Evolutionary conservation across 106 monocot species (phyloP).

Genomic region (Platanthera zijinensis): DNA sequence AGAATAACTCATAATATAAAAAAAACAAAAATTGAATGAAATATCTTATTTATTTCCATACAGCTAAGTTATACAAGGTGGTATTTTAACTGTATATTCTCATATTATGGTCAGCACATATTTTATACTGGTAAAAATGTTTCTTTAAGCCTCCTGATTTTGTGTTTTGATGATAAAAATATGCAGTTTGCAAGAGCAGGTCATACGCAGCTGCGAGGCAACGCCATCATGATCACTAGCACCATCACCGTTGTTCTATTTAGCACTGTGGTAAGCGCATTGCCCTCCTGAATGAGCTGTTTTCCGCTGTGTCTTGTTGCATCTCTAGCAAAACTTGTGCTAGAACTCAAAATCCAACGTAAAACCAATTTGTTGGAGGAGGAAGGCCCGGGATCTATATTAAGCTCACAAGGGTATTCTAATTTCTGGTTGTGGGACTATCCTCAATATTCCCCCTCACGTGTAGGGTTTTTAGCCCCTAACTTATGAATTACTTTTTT

Average conservation of each 20-base stretch:
- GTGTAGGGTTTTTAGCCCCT: too few relatives aligned
- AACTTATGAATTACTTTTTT: too few relatives aligned
- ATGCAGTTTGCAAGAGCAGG: constrained; percentile 42
- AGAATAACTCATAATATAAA: too few relatives aligned
- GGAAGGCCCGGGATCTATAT: too few relatives aligned
- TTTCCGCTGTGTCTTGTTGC: neutral
- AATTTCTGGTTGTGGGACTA: too few relatives aligned
- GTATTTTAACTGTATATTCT: neutral
- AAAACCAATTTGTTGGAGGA: too few relatives aligned
- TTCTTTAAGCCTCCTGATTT: neutral
- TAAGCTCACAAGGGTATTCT: too few relatives aligned
- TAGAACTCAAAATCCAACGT: too few relatives aligned
- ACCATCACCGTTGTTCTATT: constrained; percentile 52
- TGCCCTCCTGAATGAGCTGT: neutral
- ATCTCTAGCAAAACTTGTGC: neutral
- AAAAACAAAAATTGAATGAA: too few relatives aligned
- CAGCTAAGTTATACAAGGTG: too few relatives aligned
- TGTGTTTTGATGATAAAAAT: constrained; percentile 2
- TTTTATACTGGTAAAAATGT: neutral
- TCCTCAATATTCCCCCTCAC: too few relatives aligned
- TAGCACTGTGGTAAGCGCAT: constrained; percentile 40
- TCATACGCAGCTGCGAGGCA: constrained; percentile 28
- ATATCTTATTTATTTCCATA: too few relatives aligned
- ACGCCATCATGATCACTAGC: constrained; percentile 51
- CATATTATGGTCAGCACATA: neutral